Evolutionary conservation across 208 protist species (phyloP).

Genomic region (Tritrichomonas foetus): DNA sequence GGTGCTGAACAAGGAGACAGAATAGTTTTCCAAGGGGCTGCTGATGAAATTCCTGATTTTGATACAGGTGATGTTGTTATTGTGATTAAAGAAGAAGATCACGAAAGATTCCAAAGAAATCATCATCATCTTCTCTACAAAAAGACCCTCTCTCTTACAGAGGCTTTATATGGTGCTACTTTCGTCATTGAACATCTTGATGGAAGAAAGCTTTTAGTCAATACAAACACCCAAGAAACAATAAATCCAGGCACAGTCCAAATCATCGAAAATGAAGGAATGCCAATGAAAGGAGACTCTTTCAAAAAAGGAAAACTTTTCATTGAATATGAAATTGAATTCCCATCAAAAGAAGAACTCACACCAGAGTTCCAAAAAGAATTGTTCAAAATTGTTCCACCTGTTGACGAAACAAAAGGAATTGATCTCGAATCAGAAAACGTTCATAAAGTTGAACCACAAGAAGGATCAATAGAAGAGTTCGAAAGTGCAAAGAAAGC

Average conservation of each 20-base stretch:
- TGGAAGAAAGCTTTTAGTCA: slow-evolving; percentile 6
- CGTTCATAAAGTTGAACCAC: not conserved
- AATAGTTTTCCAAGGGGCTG: not conserved
- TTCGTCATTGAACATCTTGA: slow-evolving; percentile 40
- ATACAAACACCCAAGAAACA: not conserved
- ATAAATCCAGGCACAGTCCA: not conserved
- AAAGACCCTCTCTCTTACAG: not conserved
- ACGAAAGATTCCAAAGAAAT: not conserved
- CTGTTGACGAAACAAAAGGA: not conserved
- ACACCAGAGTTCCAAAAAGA: not conserved
- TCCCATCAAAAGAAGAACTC: not conserved
- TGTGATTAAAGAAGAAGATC: not conserved
- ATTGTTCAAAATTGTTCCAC: not conserved
- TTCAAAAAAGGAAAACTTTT: not conserved
- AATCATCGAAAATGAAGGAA: not conserved
- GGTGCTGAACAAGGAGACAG: not conserved
- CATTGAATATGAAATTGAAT: not conserved
- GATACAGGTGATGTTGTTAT: slow-evolving; percentile 38
- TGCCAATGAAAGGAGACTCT: not conserved
- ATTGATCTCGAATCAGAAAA: not conserved
- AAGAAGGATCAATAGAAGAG: not conserved
- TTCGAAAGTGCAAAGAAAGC: not conserved
- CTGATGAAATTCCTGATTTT: not conserved
- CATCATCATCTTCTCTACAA: not conserved
- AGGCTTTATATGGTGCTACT: not conserved